Evolutionary conservation across 2,329 filamentous ascomycete genomes (phyloP), one percentile per base, ranked within the genome.

Genomic region (Rhynchosporium graminicola): DNA sequence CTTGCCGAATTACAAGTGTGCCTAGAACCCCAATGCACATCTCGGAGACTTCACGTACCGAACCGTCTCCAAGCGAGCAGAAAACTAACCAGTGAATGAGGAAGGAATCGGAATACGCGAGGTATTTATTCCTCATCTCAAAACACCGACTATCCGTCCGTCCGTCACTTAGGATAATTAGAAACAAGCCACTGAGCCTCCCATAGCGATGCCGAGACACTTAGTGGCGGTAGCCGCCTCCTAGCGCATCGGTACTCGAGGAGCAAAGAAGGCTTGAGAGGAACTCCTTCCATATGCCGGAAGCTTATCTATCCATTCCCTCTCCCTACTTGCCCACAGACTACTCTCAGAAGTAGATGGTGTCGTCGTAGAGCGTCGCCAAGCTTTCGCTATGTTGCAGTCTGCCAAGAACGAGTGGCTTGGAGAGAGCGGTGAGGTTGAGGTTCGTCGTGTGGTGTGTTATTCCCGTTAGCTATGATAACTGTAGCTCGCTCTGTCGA

Each of bases 181-280:
- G 20, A 20, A 20, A 20, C 20, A 20, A 29, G 57, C 56, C 51
- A 26, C 46, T 33, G 20, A 20, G 20, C 20, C 20, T 20, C 20
- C 20, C 20, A 20, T 20, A 20, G 20, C 36, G 51, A 33, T 59
- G 55, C 60, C 56, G 56, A 56, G 50, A 50, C 40, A 26, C 40
- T 20, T 50, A 31, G 42, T 36, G 43, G n/a, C 10, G 42, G 40
- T 43, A 42, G 31, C 59, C 47, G 47, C 57, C 29, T 43, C 59
- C 56, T 56, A 59, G 56, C 29, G 61, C 13, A 42, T 55, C 51
- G 56, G 61, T 45, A 48, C 43, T 28, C 50, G 29, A 45, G 43
- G 47, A 36, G 29, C 20, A 20, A 20, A 50, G 50, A 57, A 38
- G 29, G 55, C 61, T 45, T 63, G 56, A 59, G 59, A 63, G 29